Evolutionary conservation across 306 rosid genomes (phyloP).

Genomic region (Mimosa bimucronata): DNA sequence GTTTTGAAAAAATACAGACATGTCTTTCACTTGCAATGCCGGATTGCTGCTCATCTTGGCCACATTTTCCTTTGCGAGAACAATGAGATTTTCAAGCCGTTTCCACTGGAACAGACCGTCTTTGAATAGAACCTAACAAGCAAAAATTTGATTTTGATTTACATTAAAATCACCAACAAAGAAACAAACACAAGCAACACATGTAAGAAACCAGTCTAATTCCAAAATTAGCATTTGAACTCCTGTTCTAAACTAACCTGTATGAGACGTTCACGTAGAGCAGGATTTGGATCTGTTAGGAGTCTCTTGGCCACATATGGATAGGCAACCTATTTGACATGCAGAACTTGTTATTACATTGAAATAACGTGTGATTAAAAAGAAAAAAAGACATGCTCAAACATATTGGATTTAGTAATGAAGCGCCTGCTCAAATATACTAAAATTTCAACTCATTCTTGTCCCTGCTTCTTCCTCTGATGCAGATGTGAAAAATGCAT

Average conservation of each 20-base stretch:
- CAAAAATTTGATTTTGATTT: background rate
- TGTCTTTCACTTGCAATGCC: constrained; percentile 69
- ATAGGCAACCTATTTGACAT: constrained; percentile 83
- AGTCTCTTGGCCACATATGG: constrained; percentile 97
- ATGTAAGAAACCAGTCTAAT: background rate
- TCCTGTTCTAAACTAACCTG: constrained; percentile 67
- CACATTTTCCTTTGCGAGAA: constrained; percentile 95
- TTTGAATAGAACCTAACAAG: constrained; percentile 84
- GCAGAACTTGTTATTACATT: constrained; percentile 28
- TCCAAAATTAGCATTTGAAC: constrained; percentile 27
- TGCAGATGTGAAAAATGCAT: background rate
- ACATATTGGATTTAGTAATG: constrained; percentile 23
- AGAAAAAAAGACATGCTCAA: constrained; percentile 30
- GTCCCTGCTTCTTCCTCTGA: constrained; percentile 4
- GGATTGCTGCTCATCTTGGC: constrained; percentile 96
- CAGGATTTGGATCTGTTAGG: constrained; percentile 95
- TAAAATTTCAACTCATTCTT: constrained; percentile 4
- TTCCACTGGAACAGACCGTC: constrained; percentile 98
- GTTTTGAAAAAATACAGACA: constrained; percentile 52
- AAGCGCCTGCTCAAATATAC: constrained; percentile 10
- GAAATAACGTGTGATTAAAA: constrained; percentile 31
- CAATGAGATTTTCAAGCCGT: constrained; percentile 95
- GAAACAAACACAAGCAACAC: background rate
- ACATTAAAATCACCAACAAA: too few species aligned
- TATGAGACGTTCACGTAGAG: constrained; percentile 94